Conservation (phyloP, 164 flowering plant genomes). For the Annona cherimola region DNA sequence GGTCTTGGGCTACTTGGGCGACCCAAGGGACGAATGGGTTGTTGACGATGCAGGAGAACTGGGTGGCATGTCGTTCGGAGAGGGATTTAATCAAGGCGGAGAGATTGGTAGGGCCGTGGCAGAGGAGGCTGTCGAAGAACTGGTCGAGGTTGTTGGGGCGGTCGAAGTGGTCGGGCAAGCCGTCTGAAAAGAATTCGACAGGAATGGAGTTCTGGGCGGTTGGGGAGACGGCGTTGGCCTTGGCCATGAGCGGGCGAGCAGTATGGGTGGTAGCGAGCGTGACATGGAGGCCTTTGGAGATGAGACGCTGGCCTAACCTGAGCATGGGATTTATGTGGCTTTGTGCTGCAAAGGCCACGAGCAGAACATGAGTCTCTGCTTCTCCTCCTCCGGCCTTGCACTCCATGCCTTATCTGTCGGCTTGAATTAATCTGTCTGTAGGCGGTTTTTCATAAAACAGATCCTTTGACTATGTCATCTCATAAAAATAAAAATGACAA, state of each 20-base stretch:
- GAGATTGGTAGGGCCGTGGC: slow-evolving; percentile 22
- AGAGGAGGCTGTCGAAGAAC: slow-evolving; percentile 15
- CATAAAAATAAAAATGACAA: too few relatives aligned
- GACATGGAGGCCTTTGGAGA: slow-evolving; percentile 52
- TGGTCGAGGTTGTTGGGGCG: slow-evolving; percentile 16
- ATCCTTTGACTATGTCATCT: too few relatives aligned
- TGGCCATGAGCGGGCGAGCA: not conserved
- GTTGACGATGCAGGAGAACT: slow-evolving; percentile 26
- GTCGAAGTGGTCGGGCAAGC: slow-evolving; percentile 25
- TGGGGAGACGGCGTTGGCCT: slow-evolving; percentile 8
- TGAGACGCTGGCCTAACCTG: slow-evolving; percentile 47
- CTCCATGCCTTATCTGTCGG: too few relatives aligned
- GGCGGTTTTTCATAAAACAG: too few relatives aligned
- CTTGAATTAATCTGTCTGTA: too few relatives aligned
- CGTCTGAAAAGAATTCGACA: slow-evolving; percentile 37
- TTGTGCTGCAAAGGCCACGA: slow-evolving; percentile 64
- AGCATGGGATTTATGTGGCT: slow-evolving; percentile 69
- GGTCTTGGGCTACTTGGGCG: slow-evolving; percentile 40
- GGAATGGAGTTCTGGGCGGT: slow-evolving; percentile 14
- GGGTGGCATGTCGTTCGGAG: not conserved
- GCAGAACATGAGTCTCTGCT: slow-evolving; percentile 34
- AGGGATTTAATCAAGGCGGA: slow-evolving; percentile 15
- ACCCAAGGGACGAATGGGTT: slow-evolving; percentile 79
- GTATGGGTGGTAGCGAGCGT: slow-evolving; percentile 2
- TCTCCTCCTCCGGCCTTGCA: not conserved